Percentiles rank a stretch among this genome's conserved stretches.
These are phyloP conservation scores for Phytophthora uliginosa DNA, from an alignment of 352 stramenopile species.

Conservation along the genomic window DNA sequence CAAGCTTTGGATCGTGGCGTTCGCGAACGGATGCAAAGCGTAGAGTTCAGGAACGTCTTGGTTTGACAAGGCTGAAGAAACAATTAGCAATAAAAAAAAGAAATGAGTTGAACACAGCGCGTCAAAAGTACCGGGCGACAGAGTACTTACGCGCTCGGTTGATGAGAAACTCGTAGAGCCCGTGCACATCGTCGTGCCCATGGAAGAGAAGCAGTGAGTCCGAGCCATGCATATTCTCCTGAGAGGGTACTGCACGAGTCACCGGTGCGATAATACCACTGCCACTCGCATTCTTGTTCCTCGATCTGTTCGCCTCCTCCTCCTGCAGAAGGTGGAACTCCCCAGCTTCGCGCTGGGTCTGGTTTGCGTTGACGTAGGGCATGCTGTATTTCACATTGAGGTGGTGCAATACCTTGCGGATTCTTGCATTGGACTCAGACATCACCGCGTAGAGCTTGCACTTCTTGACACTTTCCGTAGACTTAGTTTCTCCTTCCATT, in stretches of 20 bases:
- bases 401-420: slow-evolving; percentile 75
- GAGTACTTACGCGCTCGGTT: slow-evolving; percentile 76
- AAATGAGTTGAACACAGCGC: not conserved
- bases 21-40: slow-evolving; percentile 61
- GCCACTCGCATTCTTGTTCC: slow-evolving; percentile 25
- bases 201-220: slow-evolving; percentile 77
- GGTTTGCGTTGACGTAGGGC: slow-evolving; percentile 61
- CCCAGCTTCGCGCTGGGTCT: slow-evolving; percentile 50
- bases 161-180: slow-evolving; percentile 82
- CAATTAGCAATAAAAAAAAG: slow-evolving; percentile 6
- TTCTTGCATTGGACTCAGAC: slow-evolving; percentile 71
- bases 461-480: slow-evolving; percentile 7
- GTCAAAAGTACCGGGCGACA: not conserved
- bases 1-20: slow-evolving; percentile 71
- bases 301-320: slow-evolving; percentile 40
- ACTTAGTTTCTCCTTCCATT: slow-evolving; percentile 11
- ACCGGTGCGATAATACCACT: slow-evolving; percentile 18
- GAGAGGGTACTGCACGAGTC: slow-evolving; percentile 16
- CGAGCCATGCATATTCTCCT: slow-evolving; percentile 56
- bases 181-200: slow-evolving; percentile 71
- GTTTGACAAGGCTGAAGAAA: slow-evolving; percentile 67
- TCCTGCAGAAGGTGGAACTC: slow-evolving; percentile 62
- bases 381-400: slow-evolving; percentile 66
- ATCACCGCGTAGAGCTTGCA: slow-evolving; percentile 62
- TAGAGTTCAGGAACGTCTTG: slow-evolving; percentile 80